Evolutionary conservation across 2,329 filamentous ascomycete genomes (phyloP), one percentile per base, ranked within the genome.

Genomic region (Mycosphaerella sp.): DNA sequence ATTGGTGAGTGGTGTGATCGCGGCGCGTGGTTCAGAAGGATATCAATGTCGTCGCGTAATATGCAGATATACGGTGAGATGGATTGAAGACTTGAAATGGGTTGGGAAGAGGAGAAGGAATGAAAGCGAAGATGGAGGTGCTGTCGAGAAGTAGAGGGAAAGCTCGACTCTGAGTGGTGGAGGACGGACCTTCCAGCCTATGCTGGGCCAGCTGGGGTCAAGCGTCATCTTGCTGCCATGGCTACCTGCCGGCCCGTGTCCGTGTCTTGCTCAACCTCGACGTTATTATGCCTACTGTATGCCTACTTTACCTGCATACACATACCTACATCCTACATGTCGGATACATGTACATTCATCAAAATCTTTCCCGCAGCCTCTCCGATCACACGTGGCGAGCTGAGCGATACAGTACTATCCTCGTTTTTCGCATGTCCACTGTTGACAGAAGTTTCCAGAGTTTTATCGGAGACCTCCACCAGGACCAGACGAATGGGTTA

Each of bases 41-140:
- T 59, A 56, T 11, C 26, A 57, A 62, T 62, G 56, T 31, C 41
- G 58, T 62, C 60, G 60, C 58, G 58, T 50, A 51, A 49, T 39
- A 54, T 8, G 40, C 43, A 34, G 47, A 17, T 56, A 58, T 55
- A 54, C 45, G n/a, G 29, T 48, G 48, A 42, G 53, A 53, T 53
- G 48, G 43, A 34, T 23, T 45, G 48, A 52, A 45, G 41, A 17
- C n/a, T 12, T 12, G 44, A 48, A 45, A 39, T 47, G 23, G 39
- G 32, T 38, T 31, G 36, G 39, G 38, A 38, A 48, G 49, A 41
- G 11, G 40, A 17, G 31, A 6, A 46, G 49, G 32, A 34, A 17
- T 46, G 49, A 34, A 50, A 50, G 36, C 5, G 23, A 31, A 26
- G 26, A 44, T 42, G 14, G 49, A 50, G 34, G 48, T 48, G 41